These are phyloP conservation scores for Rhododendron simsii DNA, from an alignment of 148 eudicot genomes.

Conservation along the genomic window DNA sequence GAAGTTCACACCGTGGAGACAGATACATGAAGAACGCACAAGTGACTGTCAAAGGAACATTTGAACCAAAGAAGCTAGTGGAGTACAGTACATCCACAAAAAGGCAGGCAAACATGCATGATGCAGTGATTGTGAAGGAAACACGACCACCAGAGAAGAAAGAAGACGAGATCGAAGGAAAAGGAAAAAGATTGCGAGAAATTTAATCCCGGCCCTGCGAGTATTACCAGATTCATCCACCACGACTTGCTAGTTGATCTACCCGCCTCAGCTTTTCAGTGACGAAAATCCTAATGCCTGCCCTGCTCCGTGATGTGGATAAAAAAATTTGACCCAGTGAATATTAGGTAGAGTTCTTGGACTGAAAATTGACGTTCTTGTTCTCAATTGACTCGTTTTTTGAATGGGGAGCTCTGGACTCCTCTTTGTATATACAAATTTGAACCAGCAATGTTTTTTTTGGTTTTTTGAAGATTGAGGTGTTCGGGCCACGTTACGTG, in stretches of 20 bases:
- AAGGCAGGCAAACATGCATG: slow-evolving; percentile 35
- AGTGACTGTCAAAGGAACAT: slow-evolving; percentile 44
- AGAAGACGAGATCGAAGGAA: not conserved
- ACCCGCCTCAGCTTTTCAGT: slow-evolving; percentile 34
- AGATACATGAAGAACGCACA: slow-evolving; percentile 23
- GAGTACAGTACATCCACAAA: slow-evolving; percentile 29
- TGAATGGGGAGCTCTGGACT: not conserved
- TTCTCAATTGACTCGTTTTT: too few species aligned
- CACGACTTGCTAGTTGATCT: slow-evolving; percentile 6
- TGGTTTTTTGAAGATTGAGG: too few species aligned
- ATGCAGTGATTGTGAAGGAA: slow-evolving; percentile 24
- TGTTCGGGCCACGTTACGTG: too few species aligned
- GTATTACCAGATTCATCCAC: slow-evolving; percentile 10
- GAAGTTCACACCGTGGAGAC: slow-evolving; percentile 47
- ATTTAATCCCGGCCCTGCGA: not conserved
- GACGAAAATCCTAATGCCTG: slow-evolving; percentile 42
- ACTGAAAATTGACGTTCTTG: too few species aligned
- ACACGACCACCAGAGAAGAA: not conserved
- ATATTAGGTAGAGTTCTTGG: not conserved
- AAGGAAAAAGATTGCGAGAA: not conserved
- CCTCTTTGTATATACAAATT: not conserved
- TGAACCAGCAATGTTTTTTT: too few species aligned
- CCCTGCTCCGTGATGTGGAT: slow-evolving; percentile 38
- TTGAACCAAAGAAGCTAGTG: slow-evolving; percentile 38
- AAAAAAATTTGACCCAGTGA: not conserved